Evolutionary conservation across 2,329 filamentous ascomycete species (phyloP), one percentile per base, ranked within the genome.

Genomic region (Elsinoe perseae): DNA sequence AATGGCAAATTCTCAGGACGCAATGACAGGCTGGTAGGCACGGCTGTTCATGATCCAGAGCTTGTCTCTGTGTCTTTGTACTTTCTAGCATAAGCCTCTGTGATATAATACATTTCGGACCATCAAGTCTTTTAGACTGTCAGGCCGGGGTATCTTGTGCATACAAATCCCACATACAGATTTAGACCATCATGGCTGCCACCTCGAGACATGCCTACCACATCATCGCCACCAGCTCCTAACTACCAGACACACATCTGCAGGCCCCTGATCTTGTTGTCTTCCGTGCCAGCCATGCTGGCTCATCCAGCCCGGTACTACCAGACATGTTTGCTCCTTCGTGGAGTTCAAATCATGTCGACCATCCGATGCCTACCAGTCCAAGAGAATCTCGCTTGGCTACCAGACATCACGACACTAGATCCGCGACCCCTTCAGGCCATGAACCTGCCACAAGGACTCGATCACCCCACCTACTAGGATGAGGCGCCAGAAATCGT

Each of bases 391-490:
- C 20, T 23, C 25, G 5, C 32, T 14, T 25, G 25, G 9, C 48
- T 20, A 18, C 18, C 16, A 14, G 23, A 21, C 25, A 8, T 57
- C 57, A 81, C 8, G 83, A 83, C 40, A 92, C 78, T 61, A 95
- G 70, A 56, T 89, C 90, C 56, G 91, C 83, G 58, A 87, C 84
- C 50, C 87, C 85, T 66, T 95, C 90, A 1, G 92, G 92, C 87
- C 89, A 96, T 57, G 76, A 82, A 7, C 89, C 90, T 83, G 87
- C 86, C 16, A 97, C 77, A 65, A 97, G 75, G 4, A 92, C 90
- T 66, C 85, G 79, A 62, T 86, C 82, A 0, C 89, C 89, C 58
- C 95, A 77, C 58, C 87, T 80, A 2, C 90, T 90, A 54, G 87
- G 87, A 59, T 95, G 83, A 1, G 93, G 93, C 16, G 88, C 85